phyloP scores from a whole-genome alignment of 306 rosid genomes.

The Calophaca sinica region DNA sequence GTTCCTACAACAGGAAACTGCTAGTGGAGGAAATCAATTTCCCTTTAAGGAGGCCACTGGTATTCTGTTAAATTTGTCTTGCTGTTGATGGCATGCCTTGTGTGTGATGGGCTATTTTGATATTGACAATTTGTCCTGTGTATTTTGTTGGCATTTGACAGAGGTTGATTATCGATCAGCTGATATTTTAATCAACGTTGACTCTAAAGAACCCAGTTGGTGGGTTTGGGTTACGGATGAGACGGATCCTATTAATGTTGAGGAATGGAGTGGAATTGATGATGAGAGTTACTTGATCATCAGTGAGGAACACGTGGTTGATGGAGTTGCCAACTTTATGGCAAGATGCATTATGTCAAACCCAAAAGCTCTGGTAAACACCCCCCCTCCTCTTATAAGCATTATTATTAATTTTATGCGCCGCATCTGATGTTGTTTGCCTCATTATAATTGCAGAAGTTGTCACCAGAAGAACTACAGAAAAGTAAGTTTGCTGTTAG shows the following conservation, averaged over 20 bases:
- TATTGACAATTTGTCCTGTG: conserved; percentile 11
- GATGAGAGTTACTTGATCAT: conserved; percentile 80
- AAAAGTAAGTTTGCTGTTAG: conserved; percentile 60
- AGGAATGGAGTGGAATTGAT: conserved; percentile 89
- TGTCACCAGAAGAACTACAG: conserved; percentile 88
- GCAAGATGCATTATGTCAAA: conserved; percentile 87
- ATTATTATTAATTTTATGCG: conserved; percentile 22
- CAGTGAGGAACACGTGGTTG: conserved; percentile 88
- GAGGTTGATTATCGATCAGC: conserved; percentile 73
- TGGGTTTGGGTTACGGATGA: conserved; percentile 97
- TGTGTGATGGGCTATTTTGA: conserved; percentile 3
- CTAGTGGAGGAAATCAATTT: conserved; percentile 64
- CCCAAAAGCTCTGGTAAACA: conserved; percentile 73
- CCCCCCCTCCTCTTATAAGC: not conserved
- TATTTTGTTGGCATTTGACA: conserved; percentile 46
- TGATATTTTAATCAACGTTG: conserved; percentile 77
- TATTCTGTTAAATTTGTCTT: conserved; percentile 43
- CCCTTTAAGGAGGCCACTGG: conserved; percentile 91
- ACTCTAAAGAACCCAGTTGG: conserved; percentile 80
- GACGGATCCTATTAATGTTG: conserved; percentile 62
- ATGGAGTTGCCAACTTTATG: conserved; percentile 93
- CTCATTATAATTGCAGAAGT: conserved; percentile 65
- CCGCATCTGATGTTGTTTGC: conserved; percentile 29
- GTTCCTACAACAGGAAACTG: conserved; percentile 61
- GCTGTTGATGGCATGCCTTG: conserved; percentile 8